phyloP scores from a whole-genome alignment of 345 rosid genomes.

The Aquilaria malaccensis region DNA sequence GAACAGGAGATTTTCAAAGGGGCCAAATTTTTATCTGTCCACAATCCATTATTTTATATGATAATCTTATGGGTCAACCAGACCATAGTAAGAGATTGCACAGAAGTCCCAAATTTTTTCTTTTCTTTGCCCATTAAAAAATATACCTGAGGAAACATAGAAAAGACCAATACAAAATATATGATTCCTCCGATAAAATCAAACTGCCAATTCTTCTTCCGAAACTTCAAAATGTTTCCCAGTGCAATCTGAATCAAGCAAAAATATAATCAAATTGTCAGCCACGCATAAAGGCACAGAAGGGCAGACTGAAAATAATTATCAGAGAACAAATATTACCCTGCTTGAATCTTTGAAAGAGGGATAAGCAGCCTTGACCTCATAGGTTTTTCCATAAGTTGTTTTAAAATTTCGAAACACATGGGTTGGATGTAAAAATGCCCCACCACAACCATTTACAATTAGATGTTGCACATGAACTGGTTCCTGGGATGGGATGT shows the following conservation, averaged over 20 bases:
- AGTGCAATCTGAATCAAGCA: constrained; percentile 63
- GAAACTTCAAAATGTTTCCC: constrained; percentile 92
- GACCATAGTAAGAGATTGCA: neutral
- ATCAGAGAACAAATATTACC: constrained; percentile 26
- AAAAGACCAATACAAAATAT: constrained; percentile 74
- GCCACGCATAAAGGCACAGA: neutral
- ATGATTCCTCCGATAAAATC: constrained; percentile 90
- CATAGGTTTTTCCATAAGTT: constrained; percentile 50
- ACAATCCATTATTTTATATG: too few species aligned
- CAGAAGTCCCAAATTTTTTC: too few species aligned
- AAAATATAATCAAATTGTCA: constrained; percentile 14
- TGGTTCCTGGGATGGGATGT: constrained; percentile 59
- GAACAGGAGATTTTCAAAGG: neutral
- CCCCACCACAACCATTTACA: constrained; percentile 95
- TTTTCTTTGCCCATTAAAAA: neutral
- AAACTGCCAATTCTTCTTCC: constrained; percentile 95
- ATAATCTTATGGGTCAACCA: constrained; percentile 1
- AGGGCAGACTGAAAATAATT: constrained; percentile 6
- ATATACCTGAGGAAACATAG: constrained; percentile 79
- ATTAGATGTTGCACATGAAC: constrained; percentile 69
- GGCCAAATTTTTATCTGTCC: neutral
- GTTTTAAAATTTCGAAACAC: constrained; percentile 63
- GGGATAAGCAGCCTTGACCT: constrained; percentile 77
- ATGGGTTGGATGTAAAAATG: constrained; percentile 94
- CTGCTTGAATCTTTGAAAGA: constrained; percentile 88